Base-by-base conservation (phyloP, 2,329 filamentous ascomycete genomes). In the Penicillium sp. region DNA sequence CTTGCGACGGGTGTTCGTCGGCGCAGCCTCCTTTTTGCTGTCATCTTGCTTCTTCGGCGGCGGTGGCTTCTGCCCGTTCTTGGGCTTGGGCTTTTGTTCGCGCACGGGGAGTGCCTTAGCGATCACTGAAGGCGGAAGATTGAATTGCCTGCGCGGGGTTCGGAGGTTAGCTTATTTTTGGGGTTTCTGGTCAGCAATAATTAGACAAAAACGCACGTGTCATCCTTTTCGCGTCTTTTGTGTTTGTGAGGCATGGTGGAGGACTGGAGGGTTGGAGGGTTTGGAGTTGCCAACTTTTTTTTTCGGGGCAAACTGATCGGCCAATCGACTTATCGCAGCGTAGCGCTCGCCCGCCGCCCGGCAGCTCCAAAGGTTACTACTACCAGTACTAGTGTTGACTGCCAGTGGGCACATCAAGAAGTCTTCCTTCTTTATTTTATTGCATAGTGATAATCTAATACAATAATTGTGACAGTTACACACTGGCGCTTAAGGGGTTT, bases 241-340 rank as follows among this genome's bases (percentile, higher is more conserved):
- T 95, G 90, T 75, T 95, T 95, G 76, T 93, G 90, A 70, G 90
- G 90, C 90, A 95, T 95, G 42, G 37, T 57, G 57, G n/a, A 46
- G 24, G 62, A 48, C 46, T 40, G 45, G 45, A 37, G 46, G 30
- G 45, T 45, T 33, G 52, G 43, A 56, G 58, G 26, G n/a, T 30
- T 36, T 46, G 58, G 46, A 44, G 51, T 50, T 52, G 41, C 44
- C 27, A 40, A 60, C 51, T 52, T 62, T 62, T 63, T 62, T 63
- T 60, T 58, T 48, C 32, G 34, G n/a, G 39, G 36, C 40, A 26
- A 42, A 32, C 20, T 59, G 52, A 56, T 54, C 55, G 21, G 17
- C 49, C 37, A 52, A 55, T 53, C 48, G 40, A 47, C 57, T 63
- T 62, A 62, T 62, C 59, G 56, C 40, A 36, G 20, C 23, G 12